A percentile compares a stretch with the other conserved stretches of the same genome.
Conservation (phyloP, 768 basidiomycete species). For the Daedaleopsis sinensis region DNA sequence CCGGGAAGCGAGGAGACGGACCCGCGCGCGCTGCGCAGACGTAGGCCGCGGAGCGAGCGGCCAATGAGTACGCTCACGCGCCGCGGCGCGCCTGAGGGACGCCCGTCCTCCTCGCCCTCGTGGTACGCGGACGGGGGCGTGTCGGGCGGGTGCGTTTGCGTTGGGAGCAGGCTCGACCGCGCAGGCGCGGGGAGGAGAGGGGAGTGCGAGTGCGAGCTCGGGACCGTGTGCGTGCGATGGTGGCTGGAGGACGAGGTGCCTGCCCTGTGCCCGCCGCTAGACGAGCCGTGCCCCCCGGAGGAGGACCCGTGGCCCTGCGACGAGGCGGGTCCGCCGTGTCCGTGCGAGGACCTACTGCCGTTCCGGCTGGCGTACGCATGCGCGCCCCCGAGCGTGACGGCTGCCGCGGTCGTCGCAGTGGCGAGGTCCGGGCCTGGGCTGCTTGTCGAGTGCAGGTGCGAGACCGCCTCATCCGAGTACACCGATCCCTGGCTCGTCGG, state of each 20-base stretch:
- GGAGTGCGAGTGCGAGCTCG: constrained; percentile 2
- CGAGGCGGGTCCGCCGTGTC: constrained; percentile 10
- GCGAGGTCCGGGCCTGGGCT: constrained; percentile 6
- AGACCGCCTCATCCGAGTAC: constrained; percentile 17
- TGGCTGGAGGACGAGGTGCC: constrained; percentile 13
- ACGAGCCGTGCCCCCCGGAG: constrained; percentile 20
- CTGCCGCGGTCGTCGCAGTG: background rate
- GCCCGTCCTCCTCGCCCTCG: constrained; percentile 13
- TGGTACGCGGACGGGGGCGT: constrained; percentile 19
- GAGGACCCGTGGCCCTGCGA: constrained; percentile 15
- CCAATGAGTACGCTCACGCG: constrained; percentile 14
- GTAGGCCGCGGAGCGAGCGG: constrained; percentile 14
- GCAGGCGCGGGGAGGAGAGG: constrained; percentile 6
- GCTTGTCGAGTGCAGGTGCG: background rate
- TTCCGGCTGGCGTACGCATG: constrained; percentile 5
- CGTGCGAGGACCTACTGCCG: constrained; percentile 17
- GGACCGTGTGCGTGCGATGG: background rate
- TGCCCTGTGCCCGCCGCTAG: constrained; percentile 15
- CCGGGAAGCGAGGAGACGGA: constrained; percentile 3
- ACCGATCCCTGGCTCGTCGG: constrained; percentile 8
- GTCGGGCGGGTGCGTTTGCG: constrained; percentile 9
- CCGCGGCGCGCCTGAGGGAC: background rate
- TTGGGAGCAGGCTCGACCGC: constrained; percentile 26
- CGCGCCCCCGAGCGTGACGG: background rate
- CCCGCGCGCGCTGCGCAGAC: constrained; percentile 15